Evolutionary conservation across 352 stramenopile genomes (phyloP).

Genomic region (Phytopythium kandeliae): DNA sequence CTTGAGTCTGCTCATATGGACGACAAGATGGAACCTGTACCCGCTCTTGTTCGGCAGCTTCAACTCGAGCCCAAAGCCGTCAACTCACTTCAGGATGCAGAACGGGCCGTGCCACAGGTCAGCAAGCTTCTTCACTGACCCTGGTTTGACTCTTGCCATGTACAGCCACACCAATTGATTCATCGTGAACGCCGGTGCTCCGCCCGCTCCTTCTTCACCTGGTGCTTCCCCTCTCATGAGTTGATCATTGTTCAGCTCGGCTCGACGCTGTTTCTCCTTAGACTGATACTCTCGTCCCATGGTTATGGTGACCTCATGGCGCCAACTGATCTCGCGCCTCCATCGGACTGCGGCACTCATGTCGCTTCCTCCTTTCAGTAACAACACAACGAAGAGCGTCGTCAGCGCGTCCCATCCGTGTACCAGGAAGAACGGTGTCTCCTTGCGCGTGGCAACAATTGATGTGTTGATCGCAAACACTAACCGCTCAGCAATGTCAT

Average conservation of each 20-base stretch:
- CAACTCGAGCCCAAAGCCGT: conserved; percentile 8
- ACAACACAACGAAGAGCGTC: conserved; percentile 7
- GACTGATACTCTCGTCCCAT: neutral
- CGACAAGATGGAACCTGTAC: conserved; percentile 15
- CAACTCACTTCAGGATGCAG: conserved; percentile 8
- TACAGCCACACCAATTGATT: conserved; percentile 15
- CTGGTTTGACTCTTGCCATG: conserved; percentile 12
- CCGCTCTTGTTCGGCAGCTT: neutral
- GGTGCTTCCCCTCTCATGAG: too few relatives aligned
- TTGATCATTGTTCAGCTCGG: neutral
- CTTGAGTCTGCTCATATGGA: conserved; percentile 22
- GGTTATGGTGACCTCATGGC: neutral
- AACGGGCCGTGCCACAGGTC: conserved; percentile 19
- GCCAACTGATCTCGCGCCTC: neutral
- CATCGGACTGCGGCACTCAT: neutral
- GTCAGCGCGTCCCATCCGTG: conserved; percentile 13
- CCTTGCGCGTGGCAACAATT: neutral
- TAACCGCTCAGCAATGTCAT: conserved; percentile 10
- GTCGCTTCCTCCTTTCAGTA: neutral
- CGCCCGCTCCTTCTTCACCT: too few relatives aligned
- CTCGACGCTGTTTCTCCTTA: neutral
- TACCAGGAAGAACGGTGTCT: conserved; percentile 15
- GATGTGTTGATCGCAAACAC: conserved; percentile 15
- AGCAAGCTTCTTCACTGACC: conserved; percentile 9
- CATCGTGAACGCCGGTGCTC: too few relatives aligned